phyloP scores from a whole-genome alignment of 345 rosid species.

The Abelmoschus esculentus region DNA sequence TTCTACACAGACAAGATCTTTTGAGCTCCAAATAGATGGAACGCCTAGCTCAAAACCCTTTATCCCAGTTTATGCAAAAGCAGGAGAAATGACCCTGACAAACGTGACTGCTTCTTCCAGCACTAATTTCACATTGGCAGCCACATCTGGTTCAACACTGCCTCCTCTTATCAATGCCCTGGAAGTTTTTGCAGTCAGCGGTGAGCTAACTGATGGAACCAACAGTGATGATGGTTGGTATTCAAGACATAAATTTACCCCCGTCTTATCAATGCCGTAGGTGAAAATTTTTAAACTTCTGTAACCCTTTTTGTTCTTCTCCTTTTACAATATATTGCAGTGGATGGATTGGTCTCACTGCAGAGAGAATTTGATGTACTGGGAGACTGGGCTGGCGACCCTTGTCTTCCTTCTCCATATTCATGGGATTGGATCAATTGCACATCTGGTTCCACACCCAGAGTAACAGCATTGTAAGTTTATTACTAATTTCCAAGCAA shows the following conservation, averaged over 20 bases:
- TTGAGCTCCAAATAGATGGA: slow-evolving; percentile 18
- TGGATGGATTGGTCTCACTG: slow-evolving; percentile 24
- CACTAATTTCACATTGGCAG: slow-evolving; percentile 23
- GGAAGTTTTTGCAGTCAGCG: slow-evolving; percentile 26
- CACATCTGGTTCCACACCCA: slow-evolving; percentile 20
- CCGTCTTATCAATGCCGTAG: not conserved
- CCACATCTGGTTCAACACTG: slow-evolving; percentile 32
- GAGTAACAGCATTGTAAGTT: slow-evolving; percentile 38
- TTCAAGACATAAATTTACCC: not conserved
- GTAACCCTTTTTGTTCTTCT: not conserved
- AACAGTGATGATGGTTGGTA: slow-evolving; percentile 27
- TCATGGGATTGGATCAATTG: slow-evolving; percentile 48
- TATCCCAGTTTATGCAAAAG: slow-evolving; percentile 25
- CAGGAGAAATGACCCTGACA: slow-evolving; percentile 1
- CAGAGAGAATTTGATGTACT: slow-evolving; percentile 8
- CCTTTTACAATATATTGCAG: slow-evolving; percentile 11
- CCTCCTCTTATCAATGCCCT: slow-evolving; percentile 46
- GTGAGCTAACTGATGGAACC: slow-evolving; percentile 26
- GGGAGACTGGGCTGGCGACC: slow-evolving; percentile 25
- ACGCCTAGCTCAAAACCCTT: slow-evolving; percentile 4
- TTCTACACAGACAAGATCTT: slow-evolving; percentile 29
- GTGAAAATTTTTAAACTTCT: not conserved
- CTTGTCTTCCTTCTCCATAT: slow-evolving; percentile 38
- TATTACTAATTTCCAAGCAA: not conserved
- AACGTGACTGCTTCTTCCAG: slow-evolving; percentile 24